Evolutionary conservation across 768 basidiomycete genomes (phyloP), one percentile per base, ranked within the genome.

Genomic region (Cystobasidium onofrii): DNA sequence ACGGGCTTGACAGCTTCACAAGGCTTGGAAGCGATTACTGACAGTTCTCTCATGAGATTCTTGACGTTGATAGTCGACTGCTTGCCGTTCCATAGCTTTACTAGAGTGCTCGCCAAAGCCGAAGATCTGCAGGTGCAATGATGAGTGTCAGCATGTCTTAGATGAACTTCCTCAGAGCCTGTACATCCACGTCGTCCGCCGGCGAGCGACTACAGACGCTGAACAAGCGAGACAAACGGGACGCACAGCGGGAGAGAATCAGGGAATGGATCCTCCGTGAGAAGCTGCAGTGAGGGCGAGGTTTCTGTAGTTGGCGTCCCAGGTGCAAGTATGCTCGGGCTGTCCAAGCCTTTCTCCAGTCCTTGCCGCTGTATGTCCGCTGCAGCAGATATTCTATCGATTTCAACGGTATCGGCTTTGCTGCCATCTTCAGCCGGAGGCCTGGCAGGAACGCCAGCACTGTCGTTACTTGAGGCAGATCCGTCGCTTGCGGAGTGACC

Each of bases 31-130:
- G 52, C n/a, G 10, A 54, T 54, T 10, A 54, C n/a, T 29, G n/a
- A 67, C 65, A 71, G 55, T 15, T 46, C 69, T 36, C 46, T 96
- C 94, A 80, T 97, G 92, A 29, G 93, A 91, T 79, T 98, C 94
- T 67, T 79, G 76, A 54, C 50, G 34, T 33, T 67, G 46, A 66
- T 66, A n/a, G 73, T 61, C 25, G 61, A 27, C 34, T 64, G 73
- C 23, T 63, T 63, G 36, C 44, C 74, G 33, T 31, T 18, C 74
- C 74, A 75, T 33, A 75, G 25, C 70, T 72, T 72, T 2, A 61
- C 44, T 1, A 75, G 57, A 10, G 66, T 71, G 61, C 23, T 72
- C 25, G 71, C 60, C 17, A 75, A 36, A 20, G 66, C 67, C 20
- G 71, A 60, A 9, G 74, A 61, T 7, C 66, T 72, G 43, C 54